These are phyloP conservation scores for Verticillium longisporum DNA, from an alignment of 2,329 filamentous ascomycete species.

Conservation along the genomic window DNA sequence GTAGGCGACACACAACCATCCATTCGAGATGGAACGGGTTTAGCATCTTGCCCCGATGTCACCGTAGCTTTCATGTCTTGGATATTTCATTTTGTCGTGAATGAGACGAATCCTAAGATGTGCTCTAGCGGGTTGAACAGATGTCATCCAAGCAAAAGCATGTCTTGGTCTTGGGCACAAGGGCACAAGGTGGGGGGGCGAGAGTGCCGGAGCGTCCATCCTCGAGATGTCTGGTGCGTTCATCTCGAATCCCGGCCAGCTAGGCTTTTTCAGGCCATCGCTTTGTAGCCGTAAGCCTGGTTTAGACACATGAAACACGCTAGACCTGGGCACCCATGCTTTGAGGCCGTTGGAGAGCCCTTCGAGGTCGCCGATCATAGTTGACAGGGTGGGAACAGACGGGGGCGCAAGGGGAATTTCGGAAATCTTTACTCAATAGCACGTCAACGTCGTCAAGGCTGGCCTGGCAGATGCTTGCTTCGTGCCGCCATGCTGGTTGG, in stretches of 20 bases:
- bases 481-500: background rate
- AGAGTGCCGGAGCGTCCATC: background rate
- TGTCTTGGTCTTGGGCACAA: background rate
- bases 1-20: background rate
- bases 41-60: background rate
- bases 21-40: background rate
- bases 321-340: slow-evolving; percentile 8
- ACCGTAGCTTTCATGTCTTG: background rate
- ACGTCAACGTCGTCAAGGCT: background rate
- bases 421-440: background rate
- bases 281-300: slow-evolving; percentile 6
- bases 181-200: background rate
- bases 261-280: slow-evolving; percentile 6
- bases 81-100: background rate
- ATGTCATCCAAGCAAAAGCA: background rate
- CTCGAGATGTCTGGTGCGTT: slow-evolving; percentile 11
- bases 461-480: background rate
- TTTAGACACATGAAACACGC: slow-evolving; percentile 12
- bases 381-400: background rate
- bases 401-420: background rate
- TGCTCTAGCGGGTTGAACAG: background rate
- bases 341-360: background rate
- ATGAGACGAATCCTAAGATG: background rate
- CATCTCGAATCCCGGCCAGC: slow-evolving; percentile 12
- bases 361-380: slow-evolving; percentile 11